Conservation (phyloP, 495 filamentous ascomycete genomes). For the Acidomyces sp. region DNA sequence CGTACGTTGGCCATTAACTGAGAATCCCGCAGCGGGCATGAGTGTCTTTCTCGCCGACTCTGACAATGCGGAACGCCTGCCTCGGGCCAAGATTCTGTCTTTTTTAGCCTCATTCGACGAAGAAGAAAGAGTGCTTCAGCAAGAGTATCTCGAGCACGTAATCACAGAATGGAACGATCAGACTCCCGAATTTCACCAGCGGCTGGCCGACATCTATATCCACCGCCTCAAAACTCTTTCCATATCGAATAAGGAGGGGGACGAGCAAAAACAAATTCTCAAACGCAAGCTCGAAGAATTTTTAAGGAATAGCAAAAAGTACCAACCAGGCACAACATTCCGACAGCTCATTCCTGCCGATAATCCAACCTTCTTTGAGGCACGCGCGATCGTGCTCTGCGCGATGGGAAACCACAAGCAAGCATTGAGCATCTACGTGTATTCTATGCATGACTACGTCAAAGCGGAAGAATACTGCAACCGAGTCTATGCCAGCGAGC, state of each 20-base stretch:
- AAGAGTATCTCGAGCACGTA: constrained; percentile 81
- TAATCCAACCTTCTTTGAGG: constrained; percentile 75
- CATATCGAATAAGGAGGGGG: constrained; percentile 30
- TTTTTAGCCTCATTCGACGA: constrained; percentile 59
- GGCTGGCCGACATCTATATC: constrained; percentile 64
- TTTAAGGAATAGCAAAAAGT: constrained; percentile 61
- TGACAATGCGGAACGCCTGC: constrained; percentile 84
- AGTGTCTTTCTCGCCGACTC: constrained; percentile 89
- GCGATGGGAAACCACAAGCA: constrained; percentile 94
- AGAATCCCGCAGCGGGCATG: constrained; percentile 70
- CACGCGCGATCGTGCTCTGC: constrained; percentile 79
- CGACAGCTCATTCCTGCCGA: constrained; percentile 63
- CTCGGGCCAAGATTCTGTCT: constrained; percentile 56
- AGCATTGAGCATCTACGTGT: constrained; percentile 90
- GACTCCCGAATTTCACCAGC: constrained; percentile 76
- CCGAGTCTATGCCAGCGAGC: constrained; percentile 51
- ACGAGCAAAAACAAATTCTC: too few species aligned
- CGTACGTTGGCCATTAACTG: constrained; percentile 68
- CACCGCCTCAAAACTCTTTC: constrained; percentile 43
- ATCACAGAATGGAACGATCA: constrained; percentile 75
- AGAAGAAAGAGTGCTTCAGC: constrained; percentile 56
- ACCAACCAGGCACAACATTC: constrained; percentile 64
- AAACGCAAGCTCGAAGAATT: constrained; percentile 58
- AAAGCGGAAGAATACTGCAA: constrained; percentile 98
- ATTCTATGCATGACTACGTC: constrained; percentile 69